Conservation (phyloP, 1,139 yeast species). For the Hansenula lynferdii region DNA sequence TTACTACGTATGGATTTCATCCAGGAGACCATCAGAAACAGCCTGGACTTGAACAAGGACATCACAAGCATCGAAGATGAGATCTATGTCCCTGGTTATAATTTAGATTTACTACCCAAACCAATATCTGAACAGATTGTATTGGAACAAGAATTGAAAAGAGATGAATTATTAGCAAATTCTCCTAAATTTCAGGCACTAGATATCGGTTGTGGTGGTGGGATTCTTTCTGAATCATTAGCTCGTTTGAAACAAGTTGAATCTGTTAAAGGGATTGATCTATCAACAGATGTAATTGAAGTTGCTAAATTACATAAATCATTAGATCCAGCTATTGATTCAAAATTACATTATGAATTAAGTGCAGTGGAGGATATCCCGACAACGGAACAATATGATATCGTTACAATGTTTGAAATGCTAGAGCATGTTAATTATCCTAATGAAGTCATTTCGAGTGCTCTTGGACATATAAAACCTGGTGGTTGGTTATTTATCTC, state of each 20-base stretch:
- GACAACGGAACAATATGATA: slow-evolving; percentile 48
- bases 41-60: slow-evolving; percentile 40
- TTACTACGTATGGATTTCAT: slow-evolving; percentile 84
- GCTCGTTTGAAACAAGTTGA: slow-evolving; percentile 68
- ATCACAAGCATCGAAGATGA: slow-evolving; percentile 41
- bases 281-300: slow-evolving; percentile 73
- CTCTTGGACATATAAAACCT: slow-evolving; percentile 61
- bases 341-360: slow-evolving; percentile 54
- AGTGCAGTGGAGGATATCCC: slow-evolving; percentile 57
- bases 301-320: slow-evolving; percentile 71
- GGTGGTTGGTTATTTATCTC: slow-evolving; percentile 87
- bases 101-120: slow-evolving; percentile 57
- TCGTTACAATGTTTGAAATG: slow-evolving; percentile 91
- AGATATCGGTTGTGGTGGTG: slow-evolving; percentile 99
- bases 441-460: slow-evolving; percentile 59
- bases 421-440: slow-evolving; percentile 93
- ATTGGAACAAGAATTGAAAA: slow-evolving; percentile 37
- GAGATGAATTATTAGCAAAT: slow-evolving; percentile 34
- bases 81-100: slow-evolving; percentile 76
- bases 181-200: slow-evolving; percentile 45
- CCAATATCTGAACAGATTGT: slow-evolving; percentile 43
- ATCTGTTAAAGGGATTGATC: slow-evolving; percentile 75
- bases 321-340: slow-evolving; percentile 57
- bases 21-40: slow-evolving; percentile 47
- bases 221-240: slow-evolving; percentile 80